Evolutionary conservation across 495 filamentous ascomycete genomes (phyloP), one percentile per base, ranked within the genome.

Genomic region (Xylaria flabelliformis): DNA sequence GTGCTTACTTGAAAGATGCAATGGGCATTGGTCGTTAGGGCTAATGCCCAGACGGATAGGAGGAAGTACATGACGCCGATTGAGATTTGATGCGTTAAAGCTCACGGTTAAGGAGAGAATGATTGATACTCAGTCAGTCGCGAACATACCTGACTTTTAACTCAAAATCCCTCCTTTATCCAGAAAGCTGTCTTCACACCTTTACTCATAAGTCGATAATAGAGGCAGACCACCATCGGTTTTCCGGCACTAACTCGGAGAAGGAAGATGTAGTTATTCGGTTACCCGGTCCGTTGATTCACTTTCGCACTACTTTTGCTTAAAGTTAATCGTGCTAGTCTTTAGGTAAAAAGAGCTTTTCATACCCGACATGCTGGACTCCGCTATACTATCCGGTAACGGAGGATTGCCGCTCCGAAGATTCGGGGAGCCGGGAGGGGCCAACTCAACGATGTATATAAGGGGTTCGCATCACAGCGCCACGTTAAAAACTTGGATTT

Each of bases 371-470:
- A 56, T 56, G 12, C 26, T 17, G 13, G 15, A 7, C 53, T 56
- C 53, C 53, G 53, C 5, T 26, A 32, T 32, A 32, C 26, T 32
- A 56, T 56, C 53, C 26, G 26, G 53, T 56, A 56, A 32, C 53
- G 53, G 53, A 56, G 53, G 53, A 56, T 56, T 56, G 12, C 53
- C 26, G 26, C 53, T 56, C 53, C 53, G 53, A 56, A 32, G 26
- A 32, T 32, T 56, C 53, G 53, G 26, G 7, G 50, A 56, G 26
- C 51, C 24, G 51, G 51, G 24, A 56, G 53, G 24, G 13, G 5
- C 26, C 13, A 17, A 32, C 15, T 17, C 26, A 17, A 56, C 5
- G 5, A 56, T 26, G 1, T 29, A 56, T 10, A 53, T 26, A 53
- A 12, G 50, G n/a, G 9, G 3, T 53, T 24, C 50, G 26, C 50